Evolutionary conservation across 768 basidiomycete species (phyloP), one percentile per base, ranked within the genome.

Genomic region (Psilocybe azurescens): DNA sequence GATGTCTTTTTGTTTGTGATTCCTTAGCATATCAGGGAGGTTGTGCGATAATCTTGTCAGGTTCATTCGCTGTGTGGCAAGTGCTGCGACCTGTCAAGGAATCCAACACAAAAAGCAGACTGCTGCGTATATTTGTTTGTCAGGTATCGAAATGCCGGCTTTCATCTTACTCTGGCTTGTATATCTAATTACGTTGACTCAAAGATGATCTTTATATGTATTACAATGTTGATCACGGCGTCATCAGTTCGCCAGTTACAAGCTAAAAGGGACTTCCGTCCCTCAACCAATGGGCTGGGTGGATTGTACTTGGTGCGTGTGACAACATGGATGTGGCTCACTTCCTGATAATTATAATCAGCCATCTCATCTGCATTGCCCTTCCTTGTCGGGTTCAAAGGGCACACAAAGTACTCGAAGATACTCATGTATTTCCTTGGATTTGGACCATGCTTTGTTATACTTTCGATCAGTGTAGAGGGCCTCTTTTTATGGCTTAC

Each of bases 401-500:
- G 80, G 61, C 73, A 73, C 28, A 79, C 74, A 4, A 74, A 82
- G 2, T 72, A 74, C 54, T 82, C 86, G 1, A 88, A 83, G 67
- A 77, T 89, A 13, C 73, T 89, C 33, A 78, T 80, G 30, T 85
- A 87, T 67, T 91, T 91, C 72, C 81, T 93, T 49, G 86, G 87
- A 6, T 90, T 94, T 63, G 84, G 86, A 0, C 88, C 88, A 3
- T 89, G 87, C 67, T 95, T 94, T 62, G 81, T 93, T 38, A 81
- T 93, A 38, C 81, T 95, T 16, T 92, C 93, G 3, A 91, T 94
- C 72, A 89, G 89, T 60, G 85, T 89, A 24, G 94, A 95, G 69
- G 90, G 89, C 0, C 78, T 94, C 13, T 95, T 73, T 94, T 88
- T 67, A 77, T 85, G 18, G 80, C 85, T 11, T 94, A 89, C 69